phyloP scores from a whole-genome alignment of 305 asterid genomes.

The Fraxinus angustifolia region DNA sequence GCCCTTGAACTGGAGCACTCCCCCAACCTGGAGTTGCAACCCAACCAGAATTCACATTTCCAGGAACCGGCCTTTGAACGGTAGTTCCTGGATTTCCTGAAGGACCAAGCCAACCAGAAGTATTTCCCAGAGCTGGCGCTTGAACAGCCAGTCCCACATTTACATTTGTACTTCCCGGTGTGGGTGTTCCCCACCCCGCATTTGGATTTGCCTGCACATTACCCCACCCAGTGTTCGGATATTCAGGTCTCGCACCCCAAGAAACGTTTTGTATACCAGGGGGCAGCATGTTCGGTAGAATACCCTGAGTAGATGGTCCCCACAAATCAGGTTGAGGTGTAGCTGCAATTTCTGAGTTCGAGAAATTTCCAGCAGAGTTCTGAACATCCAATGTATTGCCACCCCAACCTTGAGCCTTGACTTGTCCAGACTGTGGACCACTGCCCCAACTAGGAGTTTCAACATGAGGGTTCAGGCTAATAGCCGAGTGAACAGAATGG shows the following conservation, averaged over 20 bases:
- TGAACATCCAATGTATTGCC: constrained; percentile 39
- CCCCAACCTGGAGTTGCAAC: constrained; percentile 50
- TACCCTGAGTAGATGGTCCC: constrained; percentile 53
- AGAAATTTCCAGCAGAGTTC: constrained; percentile 48
- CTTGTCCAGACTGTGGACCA: constrained; percentile 40
- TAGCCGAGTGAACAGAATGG: constrained; percentile 40
- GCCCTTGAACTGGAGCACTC: constrained; percentile 38
- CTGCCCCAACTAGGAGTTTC: constrained; percentile 47
- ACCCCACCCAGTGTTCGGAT: constrained; percentile 58
- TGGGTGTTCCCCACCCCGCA: constrained; percentile 39
- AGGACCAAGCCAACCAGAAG: constrained; percentile 42
- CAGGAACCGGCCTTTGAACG: constrained; percentile 38
- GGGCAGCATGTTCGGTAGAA: constrained; percentile 57
- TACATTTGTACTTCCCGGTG: constrained; percentile 28
- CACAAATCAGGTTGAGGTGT: constrained; percentile 59
- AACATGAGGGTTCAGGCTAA: constrained; percentile 43
- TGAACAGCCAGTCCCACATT: constrained; percentile 38
- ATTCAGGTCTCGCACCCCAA: constrained; percentile 49
- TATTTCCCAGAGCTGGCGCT: constrained; percentile 33
- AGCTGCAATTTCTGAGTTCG: constrained; percentile 38
- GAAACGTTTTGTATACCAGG: constrained; percentile 44
- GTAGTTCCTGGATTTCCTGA: constrained; percentile 29
- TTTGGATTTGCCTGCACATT: constrained; percentile 42
- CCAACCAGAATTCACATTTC: constrained; percentile 31
- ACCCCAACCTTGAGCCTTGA: constrained; percentile 59